Evolutionary conservation across 1,139 yeast species (phyloP).

Genomic region (Torulaspora pretoriensis): DNA sequence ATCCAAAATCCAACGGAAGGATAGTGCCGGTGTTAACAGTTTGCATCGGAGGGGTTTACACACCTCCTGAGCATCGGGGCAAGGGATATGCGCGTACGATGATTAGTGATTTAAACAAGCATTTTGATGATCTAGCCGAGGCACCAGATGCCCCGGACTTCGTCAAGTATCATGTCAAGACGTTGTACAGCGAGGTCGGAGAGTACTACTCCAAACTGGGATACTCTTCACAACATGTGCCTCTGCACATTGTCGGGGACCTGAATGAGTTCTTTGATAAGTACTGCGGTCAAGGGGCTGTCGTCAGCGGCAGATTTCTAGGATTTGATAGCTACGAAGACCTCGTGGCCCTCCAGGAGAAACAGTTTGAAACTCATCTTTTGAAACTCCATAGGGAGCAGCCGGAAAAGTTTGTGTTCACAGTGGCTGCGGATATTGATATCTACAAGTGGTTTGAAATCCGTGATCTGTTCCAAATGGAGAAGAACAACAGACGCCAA

Average conservation of each 20-base stretch:
- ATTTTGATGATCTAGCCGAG: constrained; percentile 40
- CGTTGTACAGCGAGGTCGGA: constrained; percentile 70
- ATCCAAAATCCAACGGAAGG: constrained; percentile 25
- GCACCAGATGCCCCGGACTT: constrained; percentile 25
- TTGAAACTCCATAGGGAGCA: constrained; percentile 33
- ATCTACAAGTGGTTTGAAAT: constrained; percentile 43
- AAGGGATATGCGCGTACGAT: constrained; percentile 60
- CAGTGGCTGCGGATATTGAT: constrained; percentile 40
- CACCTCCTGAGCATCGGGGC: constrained; percentile 54
- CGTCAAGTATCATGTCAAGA: constrained; percentile 42
- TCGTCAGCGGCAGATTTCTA: constrained; percentile 30
- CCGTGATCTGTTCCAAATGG: constrained; percentile 41
- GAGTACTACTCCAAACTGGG: constrained; percentile 60
- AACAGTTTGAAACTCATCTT: constrained; percentile 29
- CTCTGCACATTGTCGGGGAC: constrained; percentile 34
- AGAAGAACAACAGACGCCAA: constrained; percentile 16
- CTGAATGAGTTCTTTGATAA: constrained; percentile 19
- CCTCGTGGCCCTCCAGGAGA: constrained; percentile 35
- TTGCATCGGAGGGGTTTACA: constrained; percentile 64
- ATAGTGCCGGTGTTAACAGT: constrained; percentile 42
- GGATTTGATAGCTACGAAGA: constrained; percentile 37
- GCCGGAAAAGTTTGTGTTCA: constrained; percentile 34
- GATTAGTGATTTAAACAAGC: constrained; percentile 42
- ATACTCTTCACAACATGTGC: constrained; percentile 50
- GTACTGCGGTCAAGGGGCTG: constrained; percentile 20